Conservation (phyloP, 2,329 filamentous ascomycete species). For the Incumbomyces lentus region DNA sequence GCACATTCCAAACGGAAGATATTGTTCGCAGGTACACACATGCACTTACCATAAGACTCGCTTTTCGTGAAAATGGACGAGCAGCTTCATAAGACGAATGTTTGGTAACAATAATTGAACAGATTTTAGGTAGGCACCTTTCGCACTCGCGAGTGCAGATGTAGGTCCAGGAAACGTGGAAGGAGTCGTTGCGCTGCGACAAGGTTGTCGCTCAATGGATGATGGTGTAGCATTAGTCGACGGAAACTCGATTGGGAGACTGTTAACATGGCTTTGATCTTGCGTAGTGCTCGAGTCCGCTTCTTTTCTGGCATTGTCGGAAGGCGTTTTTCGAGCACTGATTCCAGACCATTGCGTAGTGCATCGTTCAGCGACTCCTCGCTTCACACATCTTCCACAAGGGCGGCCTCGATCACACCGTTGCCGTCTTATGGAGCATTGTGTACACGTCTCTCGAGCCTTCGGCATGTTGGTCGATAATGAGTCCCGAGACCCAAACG, state of each 20-base stretch:
- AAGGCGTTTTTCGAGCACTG: no score
- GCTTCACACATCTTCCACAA: conserved; percentile 3
- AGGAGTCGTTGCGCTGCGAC: background rate
- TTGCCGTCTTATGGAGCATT: background rate
- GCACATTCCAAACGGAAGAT: background rate
- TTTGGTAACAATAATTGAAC: conserved; percentile 2
- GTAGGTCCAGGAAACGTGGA: background rate
- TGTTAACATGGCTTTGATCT: no score
- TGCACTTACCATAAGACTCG: conserved; percentile 1
- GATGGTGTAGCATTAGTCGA: no score
- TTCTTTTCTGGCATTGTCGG: no score
- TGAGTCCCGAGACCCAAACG: background rate
- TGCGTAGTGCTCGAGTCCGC: no score
- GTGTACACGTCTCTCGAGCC: background rate
- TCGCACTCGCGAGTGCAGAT: background rate
- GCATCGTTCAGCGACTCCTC: background rate
- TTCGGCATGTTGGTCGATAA: background rate
- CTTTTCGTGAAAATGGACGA: conserved; percentile 2
- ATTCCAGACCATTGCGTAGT: background rate
- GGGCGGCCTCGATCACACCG: background rate
- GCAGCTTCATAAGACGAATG: background rate
- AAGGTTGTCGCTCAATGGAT: no score
- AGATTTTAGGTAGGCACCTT: background rate
- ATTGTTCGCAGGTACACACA: background rate
- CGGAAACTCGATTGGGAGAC: no score